Base-by-base conservation (phyloP, 352 stramenopile species). In the Phytophthora podocarpi region DNA sequence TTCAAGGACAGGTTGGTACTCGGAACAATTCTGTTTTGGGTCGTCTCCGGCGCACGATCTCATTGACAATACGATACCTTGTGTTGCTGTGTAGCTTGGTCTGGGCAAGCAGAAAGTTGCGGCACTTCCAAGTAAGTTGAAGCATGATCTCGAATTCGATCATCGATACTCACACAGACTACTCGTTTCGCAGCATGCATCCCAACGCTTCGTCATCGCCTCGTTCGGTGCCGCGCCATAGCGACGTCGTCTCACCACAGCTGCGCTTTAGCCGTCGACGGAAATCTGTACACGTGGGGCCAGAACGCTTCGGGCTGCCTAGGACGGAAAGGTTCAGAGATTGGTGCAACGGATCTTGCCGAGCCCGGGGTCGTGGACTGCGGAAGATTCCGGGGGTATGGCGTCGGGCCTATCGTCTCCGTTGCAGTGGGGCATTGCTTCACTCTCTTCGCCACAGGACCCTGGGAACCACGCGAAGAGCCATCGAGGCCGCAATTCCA, bases 241-340 rank as follows among this genome's bases (percentile, higher is more conserved):
- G 64, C 72, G 0, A 76, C 67, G 5, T 87, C 81, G 1, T 88
- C 84, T 10, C 70, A 83, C 40, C 84, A 93, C 56, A 78, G 69
- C 24, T 78, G 74, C 10, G 78, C 80, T 7, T 63, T 93, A 18
- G 80, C 64, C 2, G 55, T 61, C 0, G 80, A 91, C 24, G 82
- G 82, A 1, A 71, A 78, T n/a, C 56, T 93, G 21, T 91, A 89
- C 60, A 89, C 82, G 0, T 93, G 84, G 84, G 84, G 84, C 0
- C 76, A 80, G 24, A 91, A 90, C 36, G 24, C 62, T 0, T 74
- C 59, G 0, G 84, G 80, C 0, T 90, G 81, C 60, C 70, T 93
- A 11, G 84, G 84, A 13, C 67, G 84, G 0, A 64, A 62, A 52
- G 40, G 54, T 4, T 63, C 59, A 0, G 45, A 69, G 0, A 51